A percentile compares a stretch with the other conserved stretches of the same genome.
These are phyloP conservation scores for Colletotrichum falcatum DNA, from an alignment of 2,329 filamentous ascomycete species.

Conservation along the genomic window DNA sequence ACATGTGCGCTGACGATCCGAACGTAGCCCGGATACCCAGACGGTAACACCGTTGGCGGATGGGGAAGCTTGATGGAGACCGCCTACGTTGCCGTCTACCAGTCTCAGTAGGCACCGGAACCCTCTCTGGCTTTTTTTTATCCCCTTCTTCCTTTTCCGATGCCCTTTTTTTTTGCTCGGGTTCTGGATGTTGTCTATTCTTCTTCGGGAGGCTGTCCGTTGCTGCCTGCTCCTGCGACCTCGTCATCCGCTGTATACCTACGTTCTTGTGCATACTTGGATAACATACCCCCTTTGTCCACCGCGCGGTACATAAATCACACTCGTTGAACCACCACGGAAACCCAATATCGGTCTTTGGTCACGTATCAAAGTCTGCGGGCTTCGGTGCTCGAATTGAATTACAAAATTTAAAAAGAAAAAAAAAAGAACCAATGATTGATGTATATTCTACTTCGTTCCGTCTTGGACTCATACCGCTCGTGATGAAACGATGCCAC, in stretches of 20 bases:
- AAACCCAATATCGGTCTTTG: not conserved
- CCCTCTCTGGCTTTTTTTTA: not conserved
- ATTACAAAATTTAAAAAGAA: no score
- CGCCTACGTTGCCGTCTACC: slow-evolving; percentile 55
- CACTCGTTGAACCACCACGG: not conserved
- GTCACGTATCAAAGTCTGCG: not conserved
- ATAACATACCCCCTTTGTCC: slow-evolving; percentile 30
- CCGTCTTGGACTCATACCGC: not conserved
- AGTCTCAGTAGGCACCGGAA: slow-evolving; percentile 34
- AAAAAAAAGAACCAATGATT: no score
- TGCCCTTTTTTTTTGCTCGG: not conserved
- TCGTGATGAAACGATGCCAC: not conserved
- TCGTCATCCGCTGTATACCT: slow-evolving; percentile 24
- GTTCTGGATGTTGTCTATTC: not conserved
- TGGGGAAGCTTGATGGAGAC: slow-evolving; percentile 57
- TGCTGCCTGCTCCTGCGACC: slow-evolving; percentile 14
- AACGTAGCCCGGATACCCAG: slow-evolving; percentile 49
- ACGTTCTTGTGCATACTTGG: slow-evolving; percentile 16
- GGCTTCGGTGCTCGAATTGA: no score
- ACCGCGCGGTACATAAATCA: not conserved
- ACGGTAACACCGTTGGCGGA: slow-evolving; percentile 50
- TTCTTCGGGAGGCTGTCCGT: not conserved
- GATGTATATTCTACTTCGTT: not conserved
- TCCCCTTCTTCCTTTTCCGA: not conserved
- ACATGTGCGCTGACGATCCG: not conserved